Evolutionary conservation across 352 stramenopile species (phyloP).

Genomic region (Pythium aquatile): DNA sequence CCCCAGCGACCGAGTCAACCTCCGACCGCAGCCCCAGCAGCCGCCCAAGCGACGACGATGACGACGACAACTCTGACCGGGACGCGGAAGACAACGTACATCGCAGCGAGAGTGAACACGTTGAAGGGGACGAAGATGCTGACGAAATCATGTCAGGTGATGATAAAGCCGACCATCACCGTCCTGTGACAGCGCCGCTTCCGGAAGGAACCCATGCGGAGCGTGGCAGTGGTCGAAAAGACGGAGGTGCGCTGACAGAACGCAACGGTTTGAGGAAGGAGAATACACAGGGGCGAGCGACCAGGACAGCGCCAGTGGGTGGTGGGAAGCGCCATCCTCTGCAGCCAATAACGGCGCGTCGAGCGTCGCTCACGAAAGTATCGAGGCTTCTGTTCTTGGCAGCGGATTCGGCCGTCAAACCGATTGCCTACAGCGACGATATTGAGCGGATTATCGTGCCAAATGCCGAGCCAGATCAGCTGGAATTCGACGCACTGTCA

Average conservation of each 20-base stretch:
- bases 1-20: neutral
- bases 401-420: conserved; percentile 54
- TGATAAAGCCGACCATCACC: neutral
- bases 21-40: neutral
- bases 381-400: conserved; percentile 51
- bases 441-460: conserved; percentile 42
- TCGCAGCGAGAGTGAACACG: neutral
- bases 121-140: neutral
- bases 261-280: neutral
- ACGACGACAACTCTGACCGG: neutral
- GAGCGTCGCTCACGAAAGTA: conserved; percentile 7
- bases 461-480: conserved; percentile 23
- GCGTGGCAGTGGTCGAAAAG: neutral
- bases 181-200: neutral
- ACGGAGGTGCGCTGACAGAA: neutral
- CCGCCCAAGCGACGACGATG: neutral
- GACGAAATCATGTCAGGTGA: neutral
- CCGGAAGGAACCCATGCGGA: neutral
- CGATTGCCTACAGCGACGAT: conserved; percentile 55
- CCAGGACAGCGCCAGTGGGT: neutral
- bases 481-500: conserved; percentile 41
- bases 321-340: neutral
- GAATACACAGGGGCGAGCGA: neutral
- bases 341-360: neutral
- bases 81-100: neutral